Base-by-base conservation (phyloP, 2,329 filamentous ascomycete species). In the Bipolaris gigantea region DNA sequence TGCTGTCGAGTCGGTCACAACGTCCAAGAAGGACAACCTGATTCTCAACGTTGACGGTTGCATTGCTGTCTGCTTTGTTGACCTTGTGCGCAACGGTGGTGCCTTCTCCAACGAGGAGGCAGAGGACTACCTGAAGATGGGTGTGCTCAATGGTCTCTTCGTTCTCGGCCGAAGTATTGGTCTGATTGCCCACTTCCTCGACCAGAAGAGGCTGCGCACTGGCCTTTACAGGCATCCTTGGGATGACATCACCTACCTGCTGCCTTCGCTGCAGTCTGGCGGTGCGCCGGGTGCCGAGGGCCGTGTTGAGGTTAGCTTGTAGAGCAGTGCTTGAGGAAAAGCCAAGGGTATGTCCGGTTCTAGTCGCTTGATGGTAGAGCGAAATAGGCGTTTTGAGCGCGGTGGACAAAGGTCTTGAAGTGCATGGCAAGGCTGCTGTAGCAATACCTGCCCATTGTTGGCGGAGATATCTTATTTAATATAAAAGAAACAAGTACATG, bases 21-120 rank as follows among this genome's bases (percentile, higher is more conserved):
- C 94, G 46, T 97, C 92, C 64, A 99, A 99, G 90, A 99, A 99
- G 86, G 94, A 99, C 82, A 99, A 97, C 85, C 86, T 99, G 67
- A 99, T 99, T 71, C 88, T 99, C 73, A 99, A 99, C 84, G 94
- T 99, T 56, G 94, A 97, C 75, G 94, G 94, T 71, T 96, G 91
- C 77, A 89, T 99, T 73, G 94, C 94, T 65, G 94, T 99, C 76
- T 97, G 92, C 88, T 99, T 99, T 75, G 92, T 99, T 64, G 94
- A 99, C 74, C 83, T 99, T 61, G 83, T 99, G 80, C 90, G 94
- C 79, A 96, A 96, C 86, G 96, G 92, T 76, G 94, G 94, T 77
- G 93, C 94, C 51, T 99, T 99, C 85, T 93, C 89, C 65, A 77
- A 86, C 44, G 94, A 99, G 79, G 94, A 99, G 83, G 92, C 92